Evolutionary conservation across 305 asterid genomes (phyloP).

Genomic region (Fraxinus sp.): DNA sequence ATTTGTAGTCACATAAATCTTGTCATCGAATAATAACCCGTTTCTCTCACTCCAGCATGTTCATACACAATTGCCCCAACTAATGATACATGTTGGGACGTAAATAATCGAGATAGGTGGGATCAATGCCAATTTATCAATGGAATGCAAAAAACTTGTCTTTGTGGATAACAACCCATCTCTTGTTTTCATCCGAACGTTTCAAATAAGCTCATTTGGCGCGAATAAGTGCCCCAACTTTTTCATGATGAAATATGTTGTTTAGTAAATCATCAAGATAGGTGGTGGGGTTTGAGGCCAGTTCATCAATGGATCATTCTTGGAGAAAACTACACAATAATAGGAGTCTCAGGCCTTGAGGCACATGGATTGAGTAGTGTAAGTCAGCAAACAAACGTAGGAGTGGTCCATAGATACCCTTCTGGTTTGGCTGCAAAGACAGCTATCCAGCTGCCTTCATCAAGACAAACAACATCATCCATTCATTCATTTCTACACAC

Average conservation of each 20-base stretch:
- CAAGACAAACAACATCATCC: conserved; percentile 22
- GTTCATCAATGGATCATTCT: conserved; percentile 41
- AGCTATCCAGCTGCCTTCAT: conserved; percentile 53
- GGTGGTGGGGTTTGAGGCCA: conserved; percentile 63
- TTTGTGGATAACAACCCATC: not conserved
- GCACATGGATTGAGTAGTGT: conserved; percentile 47
- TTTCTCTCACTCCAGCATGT: not conserved
- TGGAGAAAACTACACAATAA: conserved; percentile 44
- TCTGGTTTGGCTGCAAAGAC: conserved; percentile 48
- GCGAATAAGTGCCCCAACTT: not conserved
- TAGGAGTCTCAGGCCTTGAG: conserved; percentile 25
- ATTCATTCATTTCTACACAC: not conserved
- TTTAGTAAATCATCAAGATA: not conserved
- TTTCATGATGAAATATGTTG: conserved; percentile 1
- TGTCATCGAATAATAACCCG: not conserved
- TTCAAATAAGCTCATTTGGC: not conserved
- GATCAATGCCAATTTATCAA: conserved; percentile 8
- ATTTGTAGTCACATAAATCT: not conserved
- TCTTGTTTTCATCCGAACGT: not conserved
- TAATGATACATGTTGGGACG: not conserved
- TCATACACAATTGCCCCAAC: not conserved
- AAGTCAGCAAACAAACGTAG: conserved; percentile 35
- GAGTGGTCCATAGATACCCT: conserved; percentile 43
- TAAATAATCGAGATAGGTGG: conserved; percentile 33
- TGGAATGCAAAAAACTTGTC: not conserved